These are phyloP conservation scores for Neoscytalidium dimidiatum DNA, from an alignment of 2,329 filamentous ascomycete species.

Conservation along the genomic window DNA sequence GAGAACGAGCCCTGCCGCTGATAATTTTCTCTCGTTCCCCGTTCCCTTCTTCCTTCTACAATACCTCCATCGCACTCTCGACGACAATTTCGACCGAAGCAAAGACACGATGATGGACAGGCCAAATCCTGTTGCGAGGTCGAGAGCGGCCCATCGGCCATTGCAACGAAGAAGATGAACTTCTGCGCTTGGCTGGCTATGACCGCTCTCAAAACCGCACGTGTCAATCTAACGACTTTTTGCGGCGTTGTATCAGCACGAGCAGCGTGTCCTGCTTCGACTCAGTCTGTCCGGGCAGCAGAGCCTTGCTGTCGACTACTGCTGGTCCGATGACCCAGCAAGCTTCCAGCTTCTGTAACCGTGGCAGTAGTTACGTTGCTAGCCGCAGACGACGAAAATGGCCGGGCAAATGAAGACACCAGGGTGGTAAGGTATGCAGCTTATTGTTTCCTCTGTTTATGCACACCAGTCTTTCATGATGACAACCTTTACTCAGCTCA, in stretches of 20 bases:
- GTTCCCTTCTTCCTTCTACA: not conserved
- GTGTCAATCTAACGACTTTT: not conserved
- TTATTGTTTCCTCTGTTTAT: not conserved
- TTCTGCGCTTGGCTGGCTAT: not conserved
- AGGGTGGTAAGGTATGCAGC: slow-evolving; percentile 6
- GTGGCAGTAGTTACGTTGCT: not conserved
- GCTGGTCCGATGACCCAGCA: not conserved
- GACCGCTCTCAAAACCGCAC: not conserved
- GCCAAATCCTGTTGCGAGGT: not conserved
- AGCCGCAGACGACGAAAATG: not conserved
- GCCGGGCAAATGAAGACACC: too few species aligned
- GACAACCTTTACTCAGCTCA: slow-evolving; percentile 21
- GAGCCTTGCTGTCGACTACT: not conserved
- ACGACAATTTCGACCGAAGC: not conserved
- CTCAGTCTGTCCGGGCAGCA: not conserved
- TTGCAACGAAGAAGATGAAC: not conserved
- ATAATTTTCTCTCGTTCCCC: not conserved
- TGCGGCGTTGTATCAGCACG: not conserved
- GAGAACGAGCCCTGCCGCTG: not conserved
- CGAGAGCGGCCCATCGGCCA: not conserved
- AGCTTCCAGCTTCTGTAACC: not conserved
- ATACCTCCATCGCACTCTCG: not conserved
- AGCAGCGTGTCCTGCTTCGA: not conserved
- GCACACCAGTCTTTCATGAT: slow-evolving; percentile 12
- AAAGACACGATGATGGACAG: not conserved